A percentile compares a stretch with the other conserved stretches of the same genome.
Evolutionary conservation across 169 alveolate species (phyloP).

Genomic region (Eimeria falciformis): DNA sequence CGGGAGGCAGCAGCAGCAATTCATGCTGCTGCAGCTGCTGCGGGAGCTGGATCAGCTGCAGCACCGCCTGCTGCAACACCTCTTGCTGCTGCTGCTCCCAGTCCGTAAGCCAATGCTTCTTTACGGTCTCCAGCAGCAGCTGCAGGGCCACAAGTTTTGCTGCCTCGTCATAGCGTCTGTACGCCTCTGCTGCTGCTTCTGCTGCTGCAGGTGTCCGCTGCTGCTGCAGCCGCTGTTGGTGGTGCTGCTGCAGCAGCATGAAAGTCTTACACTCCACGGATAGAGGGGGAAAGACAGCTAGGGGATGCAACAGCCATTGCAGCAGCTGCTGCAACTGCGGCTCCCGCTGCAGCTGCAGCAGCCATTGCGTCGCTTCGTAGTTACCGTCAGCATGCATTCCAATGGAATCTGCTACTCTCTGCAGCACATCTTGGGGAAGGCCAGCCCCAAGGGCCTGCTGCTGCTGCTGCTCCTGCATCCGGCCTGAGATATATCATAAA

Average conservation of each 20-base stretch:
- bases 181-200: slow-evolving; percentile 44
- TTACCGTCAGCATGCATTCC: slow-evolving; percentile 45
- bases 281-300: slow-evolving; percentile 22
- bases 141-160: slow-evolving; percentile 47
- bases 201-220: slow-evolving; percentile 24
- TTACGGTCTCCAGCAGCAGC: slow-evolving; percentile 40
- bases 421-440: slow-evolving; percentile 15
- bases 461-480: slow-evolving; percentile 1
- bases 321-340: slow-evolving; percentile 34
- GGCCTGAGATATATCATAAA: not conserved
- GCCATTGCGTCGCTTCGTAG: slow-evolving; percentile 23
- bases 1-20: not conserved
- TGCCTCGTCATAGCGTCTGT: slow-evolving; percentile 23
- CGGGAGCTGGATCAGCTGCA: slow-evolving; percentile 34
- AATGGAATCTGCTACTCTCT: slow-evolving; percentile 3
- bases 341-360: slow-evolving; percentile 37
- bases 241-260: slow-evolving; percentile 34
- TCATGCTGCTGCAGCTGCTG: not conserved
- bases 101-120: not conserved
- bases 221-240: slow-evolving; percentile 50
- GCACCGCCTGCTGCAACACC: slow-evolving; percentile 22
- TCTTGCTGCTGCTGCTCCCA: slow-evolving; percentile 10
- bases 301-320: slow-evolving; percentile 29
- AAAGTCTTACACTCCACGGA: slow-evolving; percentile 35
- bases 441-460: slow-evolving; percentile 41